Evolutionary conservation across 208 protist species (phyloP).

Genomic region (Leptomonas seymouri): DNA sequence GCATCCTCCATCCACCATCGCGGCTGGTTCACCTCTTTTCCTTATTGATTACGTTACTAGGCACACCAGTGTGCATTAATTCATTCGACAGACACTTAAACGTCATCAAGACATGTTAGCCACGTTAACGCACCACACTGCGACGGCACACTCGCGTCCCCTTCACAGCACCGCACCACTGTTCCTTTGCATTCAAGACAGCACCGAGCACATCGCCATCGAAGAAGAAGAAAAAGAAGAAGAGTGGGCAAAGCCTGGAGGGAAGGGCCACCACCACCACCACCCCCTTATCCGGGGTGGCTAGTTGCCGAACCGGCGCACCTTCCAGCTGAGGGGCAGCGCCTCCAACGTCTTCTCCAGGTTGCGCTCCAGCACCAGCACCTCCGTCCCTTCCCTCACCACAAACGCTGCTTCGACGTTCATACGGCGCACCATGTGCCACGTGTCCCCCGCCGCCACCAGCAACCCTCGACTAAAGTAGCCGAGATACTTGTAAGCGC

Average conservation of each 20-base stretch:
- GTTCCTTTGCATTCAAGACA: too few species aligned
- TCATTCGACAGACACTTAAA: conserved; percentile 1
- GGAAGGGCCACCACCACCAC: background rate
- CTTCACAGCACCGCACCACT: too few species aligned
- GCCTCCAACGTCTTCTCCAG: conserved; percentile 79
- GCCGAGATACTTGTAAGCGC: conserved; percentile 36
- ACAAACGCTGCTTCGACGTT: conserved; percentile 75
- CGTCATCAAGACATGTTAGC: conserved; percentile 5
- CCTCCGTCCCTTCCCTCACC: conserved; percentile 42
- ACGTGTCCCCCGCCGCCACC: conserved; percentile 44
- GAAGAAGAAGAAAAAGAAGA: too few species aligned
- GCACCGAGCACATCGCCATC: too few species aligned
- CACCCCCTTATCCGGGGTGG: conserved; percentile 2
- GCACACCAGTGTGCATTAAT: background rate
- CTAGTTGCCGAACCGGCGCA: conserved; percentile 91
- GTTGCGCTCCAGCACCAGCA: conserved; percentile 82
- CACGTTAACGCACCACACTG: too few species aligned
- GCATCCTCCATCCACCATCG: too few species aligned
- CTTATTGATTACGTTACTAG: conserved; percentile 4
- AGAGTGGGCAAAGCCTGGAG: too few species aligned
- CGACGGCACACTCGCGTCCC: too few species aligned
- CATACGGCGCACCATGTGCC: conserved; percentile 75
- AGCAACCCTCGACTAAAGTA: conserved; percentile 80
- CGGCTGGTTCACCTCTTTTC: background rate
- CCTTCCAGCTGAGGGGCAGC: conserved; percentile 89